Evolutionary conservation across 805 yeast species (phyloP).

Genomic region (Wickerhamiella australiensis): DNA sequence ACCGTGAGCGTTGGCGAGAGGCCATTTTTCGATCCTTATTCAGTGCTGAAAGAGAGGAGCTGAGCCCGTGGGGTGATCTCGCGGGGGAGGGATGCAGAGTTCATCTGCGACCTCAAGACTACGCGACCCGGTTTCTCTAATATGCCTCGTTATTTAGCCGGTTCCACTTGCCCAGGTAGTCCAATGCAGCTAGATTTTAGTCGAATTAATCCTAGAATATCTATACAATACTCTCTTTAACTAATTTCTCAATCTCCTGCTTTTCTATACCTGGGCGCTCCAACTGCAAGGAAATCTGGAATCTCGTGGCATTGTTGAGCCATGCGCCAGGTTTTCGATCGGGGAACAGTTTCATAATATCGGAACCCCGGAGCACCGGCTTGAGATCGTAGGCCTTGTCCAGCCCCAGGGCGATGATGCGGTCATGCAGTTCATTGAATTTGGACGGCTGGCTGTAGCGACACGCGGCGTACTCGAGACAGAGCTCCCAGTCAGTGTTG

Average conservation of each 20-base stretch:
- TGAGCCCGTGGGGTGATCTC: too few relatives aligned
- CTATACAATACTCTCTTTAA: neutral
- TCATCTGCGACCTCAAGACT: too few relatives aligned
- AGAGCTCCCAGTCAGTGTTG: conserved; percentile 41
- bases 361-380: conserved; percentile 63
- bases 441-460: conserved; percentile 26
- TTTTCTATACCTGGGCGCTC: neutral
- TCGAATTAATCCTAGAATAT: too few relatives aligned
- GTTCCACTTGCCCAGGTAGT: too few relatives aligned
- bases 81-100: too few relatives aligned
- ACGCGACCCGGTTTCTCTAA: too few relatives aligned
- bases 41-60: neutral
- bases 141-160: too few relatives aligned
- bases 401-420: conserved; percentile 31
- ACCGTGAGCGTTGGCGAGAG: conserved; percentile 26
- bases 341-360: conserved; percentile 38
- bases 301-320: conserved; percentile 37
- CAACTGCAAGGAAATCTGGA: conserved; percentile 1
- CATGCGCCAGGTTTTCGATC: conserved; percentile 71
- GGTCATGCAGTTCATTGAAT: conserved; percentile 23
- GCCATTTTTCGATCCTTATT: conserved; percentile 24
- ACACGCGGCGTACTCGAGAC: conserved; percentile 29
- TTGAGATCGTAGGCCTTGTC: conserved; percentile 38
- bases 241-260: neutral
- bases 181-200: too few relatives aligned